Evolutionary conservation across 1,284 basidiomycete genomes (phyloP).

Genomic region (Anthracocystis walkeri): DNA sequence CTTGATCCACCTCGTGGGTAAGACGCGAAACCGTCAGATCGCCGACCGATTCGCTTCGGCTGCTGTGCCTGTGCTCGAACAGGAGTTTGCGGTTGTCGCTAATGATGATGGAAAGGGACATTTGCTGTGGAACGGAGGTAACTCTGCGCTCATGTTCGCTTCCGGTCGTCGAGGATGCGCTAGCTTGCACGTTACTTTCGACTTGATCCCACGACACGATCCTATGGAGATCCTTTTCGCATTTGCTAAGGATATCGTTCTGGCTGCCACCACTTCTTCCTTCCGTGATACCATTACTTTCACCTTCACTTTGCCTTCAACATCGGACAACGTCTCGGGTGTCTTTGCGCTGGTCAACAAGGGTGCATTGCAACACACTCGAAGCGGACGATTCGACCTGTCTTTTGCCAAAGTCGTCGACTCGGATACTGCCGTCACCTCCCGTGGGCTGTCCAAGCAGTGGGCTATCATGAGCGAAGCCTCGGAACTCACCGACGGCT

Average conservation of each 20-base stretch:
- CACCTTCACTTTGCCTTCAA: slow-evolving; percentile 57
- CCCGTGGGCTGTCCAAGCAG: slow-evolving; percentile 56
- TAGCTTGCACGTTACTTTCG: slow-evolving; percentile 57
- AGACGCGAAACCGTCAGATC: slow-evolving; percentile 49
- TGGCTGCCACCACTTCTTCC: slow-evolving; percentile 44
- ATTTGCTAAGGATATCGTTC: slow-evolving; percentile 46
- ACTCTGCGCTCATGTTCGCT: slow-evolving; percentile 63
- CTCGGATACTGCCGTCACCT: slow-evolving; percentile 42
- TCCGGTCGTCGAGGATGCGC: slow-evolving; percentile 63
- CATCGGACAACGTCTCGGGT: slow-evolving; percentile 50
- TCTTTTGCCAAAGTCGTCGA: slow-evolving; percentile 63
- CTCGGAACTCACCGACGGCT: slow-evolving; percentile 61
- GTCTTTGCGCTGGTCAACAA: slow-evolving; percentile 67
- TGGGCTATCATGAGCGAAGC: slow-evolving; percentile 65
- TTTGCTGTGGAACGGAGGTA: slow-evolving; percentile 65
- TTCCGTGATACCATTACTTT: slow-evolving; percentile 57
- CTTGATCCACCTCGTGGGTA: slow-evolving; percentile 55
- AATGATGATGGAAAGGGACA: slow-evolving; percentile 46
- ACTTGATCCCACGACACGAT: slow-evolving; percentile 61
- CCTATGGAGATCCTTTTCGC: slow-evolving; percentile 50
- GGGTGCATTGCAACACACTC: slow-evolving; percentile 50
- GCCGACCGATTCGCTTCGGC: slow-evolving; percentile 42
- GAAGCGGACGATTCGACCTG: slow-evolving; percentile 62
- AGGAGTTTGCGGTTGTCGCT: slow-evolving; percentile 58
- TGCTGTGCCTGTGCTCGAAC: slow-evolving; percentile 45